Base-by-base conservation (phyloP, 2,329 filamentous ascomycete species). In the Teratosphaeria zuluensis region DNA sequence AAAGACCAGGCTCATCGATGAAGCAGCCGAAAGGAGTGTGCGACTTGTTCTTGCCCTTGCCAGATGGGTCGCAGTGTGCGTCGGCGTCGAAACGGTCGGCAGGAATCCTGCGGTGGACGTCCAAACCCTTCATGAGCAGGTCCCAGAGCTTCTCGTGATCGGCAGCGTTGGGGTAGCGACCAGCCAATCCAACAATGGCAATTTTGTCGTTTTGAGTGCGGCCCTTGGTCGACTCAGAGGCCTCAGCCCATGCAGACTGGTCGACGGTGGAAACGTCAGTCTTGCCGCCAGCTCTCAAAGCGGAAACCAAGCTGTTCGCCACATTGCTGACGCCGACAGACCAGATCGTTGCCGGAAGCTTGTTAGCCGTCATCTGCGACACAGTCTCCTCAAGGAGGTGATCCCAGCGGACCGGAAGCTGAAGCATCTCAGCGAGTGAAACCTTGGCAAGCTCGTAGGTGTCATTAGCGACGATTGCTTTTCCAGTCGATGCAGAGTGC, bases 161-260 rank as follows among this genome's bases (percentile, higher is more conserved):
- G 16, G 84, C 85, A 55, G 88, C 86, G 65, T 87, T 85, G 1
- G 88, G 88, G 71, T 90, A 91, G 55, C 88, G 82, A 55, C 88
- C 88, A 53, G 88, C 83, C 82, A 90, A 89, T 56, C 90, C 90
- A 35, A 95, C 87, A 62, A 95, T 91, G 59, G 90, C 90, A 62
- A 95, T 83, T 73, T 91, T 92, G 70, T 84, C 82, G 66, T 82
- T 79, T 61, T 80, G 77, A 32, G 75, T 80, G 60, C 76, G 77
- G 55, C 75, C 78, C 56, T 65, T 67, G 59, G 64, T 69, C 59
- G 62, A 68, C 30, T 66, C 58, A 56, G 64, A 67, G 11, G 65
- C 56, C n/a, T 69, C 64, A 3, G 61, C 61, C 78, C 79, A 81
- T 2, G 72, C 66, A 16, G 72, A 72, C 63, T 80, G 74, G 66